Evolutionary conservation across 768 basidiomycete genomes (phyloP).

Genomic region (Tylopilus intermedius): DNA sequence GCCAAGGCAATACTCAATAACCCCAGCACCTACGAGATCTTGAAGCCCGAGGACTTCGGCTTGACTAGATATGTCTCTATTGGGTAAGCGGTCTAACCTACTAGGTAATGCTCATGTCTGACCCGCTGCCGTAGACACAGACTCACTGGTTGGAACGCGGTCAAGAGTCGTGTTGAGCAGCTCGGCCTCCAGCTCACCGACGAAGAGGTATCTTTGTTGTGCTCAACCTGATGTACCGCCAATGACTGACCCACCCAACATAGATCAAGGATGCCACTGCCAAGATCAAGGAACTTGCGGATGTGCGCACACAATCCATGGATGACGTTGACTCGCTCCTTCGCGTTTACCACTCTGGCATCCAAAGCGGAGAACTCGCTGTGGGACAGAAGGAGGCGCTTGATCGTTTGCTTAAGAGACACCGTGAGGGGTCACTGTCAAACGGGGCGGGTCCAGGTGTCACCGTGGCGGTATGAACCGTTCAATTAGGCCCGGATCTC

Average conservation of each 20-base stretch:
- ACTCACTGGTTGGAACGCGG: slow-evolving; percentile 98
- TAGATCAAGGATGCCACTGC: slow-evolving; percentile 96
- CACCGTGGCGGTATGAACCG: slow-evolving; percentile 8
- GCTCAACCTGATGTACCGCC: not conserved
- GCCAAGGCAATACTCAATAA: slow-evolving; percentile 99
- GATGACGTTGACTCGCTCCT: slow-evolving; percentile 97
- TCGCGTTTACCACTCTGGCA: slow-evolving; percentile 92
- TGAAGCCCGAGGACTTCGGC: slow-evolving; percentile 99
- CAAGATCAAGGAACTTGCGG: slow-evolving; percentile 99
- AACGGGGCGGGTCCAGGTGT: not conserved
- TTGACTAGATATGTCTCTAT: slow-evolving; percentile 97
- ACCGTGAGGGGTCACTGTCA: slow-evolving; percentile 41
- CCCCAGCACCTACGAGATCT: slow-evolving; percentile 97
- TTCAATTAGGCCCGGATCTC: not conserved
- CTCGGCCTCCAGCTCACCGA: slow-evolving; percentile 86
- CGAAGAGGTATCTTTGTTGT: slow-evolving; percentile 55
- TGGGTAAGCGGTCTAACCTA: slow-evolving; percentile 45
- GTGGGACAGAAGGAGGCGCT: slow-evolving; percentile 93
- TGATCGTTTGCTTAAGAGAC: slow-evolving; percentile 78
- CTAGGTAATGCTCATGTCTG: not conserved
- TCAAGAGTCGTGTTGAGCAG: slow-evolving; percentile 99
- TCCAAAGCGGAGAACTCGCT: slow-evolving; percentile 85
- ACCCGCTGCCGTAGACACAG: slow-evolving; percentile 57
- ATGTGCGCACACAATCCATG: slow-evolving; percentile 97
- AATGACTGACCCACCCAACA: slow-evolving; percentile 2